A percentile compares a stretch with the other conserved stretches of the same genome.
Conservation (phyloP, 805 yeast genomes). For the Candida maltosa region DNA sequence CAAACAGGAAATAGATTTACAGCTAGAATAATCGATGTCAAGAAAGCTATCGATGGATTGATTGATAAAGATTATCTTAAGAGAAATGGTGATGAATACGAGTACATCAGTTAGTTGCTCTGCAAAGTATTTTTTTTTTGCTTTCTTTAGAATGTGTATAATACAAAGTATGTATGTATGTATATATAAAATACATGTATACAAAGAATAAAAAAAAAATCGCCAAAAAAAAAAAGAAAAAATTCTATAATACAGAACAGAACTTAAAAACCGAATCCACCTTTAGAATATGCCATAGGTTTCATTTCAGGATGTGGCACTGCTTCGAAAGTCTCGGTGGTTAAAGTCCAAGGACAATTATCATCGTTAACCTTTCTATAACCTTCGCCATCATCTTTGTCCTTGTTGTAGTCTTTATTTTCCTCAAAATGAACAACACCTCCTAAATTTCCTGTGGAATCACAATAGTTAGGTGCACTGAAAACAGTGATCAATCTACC, state of each 20-base stretch:
- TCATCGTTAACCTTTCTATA: conserved; percentile 31
- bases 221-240: too few species aligned
- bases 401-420: conserved; percentile 41
- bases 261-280: conserved; percentile 39
- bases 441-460: conserved; percentile 84
- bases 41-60: conserved; percentile 78
- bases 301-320: conserved; percentile 87
- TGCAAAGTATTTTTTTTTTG: background rate
- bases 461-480: conserved; percentile 98
- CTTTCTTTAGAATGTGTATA: too few species aligned
- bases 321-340: conserved; percentile 65
- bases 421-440: conserved; percentile 75
- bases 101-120: conserved; percentile 72
- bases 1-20: conserved; percentile 80
- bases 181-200: conserved; percentile 1
- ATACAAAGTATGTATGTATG: background rate
- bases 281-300: conserved; percentile 84
- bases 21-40: conserved; percentile 83
- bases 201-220: background rate
- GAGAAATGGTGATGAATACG: conserved; percentile 74
- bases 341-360: conserved; percentile 45
- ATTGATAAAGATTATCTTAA: conserved; percentile 83
- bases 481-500: conserved; percentile 90
- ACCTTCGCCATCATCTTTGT: conserved; percentile 43
- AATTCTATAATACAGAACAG: background rate